These are phyloP conservation scores for Penstemon barbatus DNA, from an alignment of 257 asterid genomes.

Conservation along the genomic window DNA sequence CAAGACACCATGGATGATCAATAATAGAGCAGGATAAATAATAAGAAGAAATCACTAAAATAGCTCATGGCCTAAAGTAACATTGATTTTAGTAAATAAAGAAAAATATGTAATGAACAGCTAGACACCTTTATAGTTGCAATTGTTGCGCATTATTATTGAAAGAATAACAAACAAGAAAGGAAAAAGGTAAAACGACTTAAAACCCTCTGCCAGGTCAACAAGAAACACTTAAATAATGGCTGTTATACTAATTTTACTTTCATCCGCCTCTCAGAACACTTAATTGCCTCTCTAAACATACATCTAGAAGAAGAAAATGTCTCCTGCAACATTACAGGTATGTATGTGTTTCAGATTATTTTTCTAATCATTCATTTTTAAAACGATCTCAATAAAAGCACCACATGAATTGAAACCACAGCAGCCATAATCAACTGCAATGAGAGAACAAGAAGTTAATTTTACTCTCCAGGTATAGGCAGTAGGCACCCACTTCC, in stretches of 20 bases:
- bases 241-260: background rate
- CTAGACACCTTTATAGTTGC: conserved; percentile 2
- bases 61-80: conserved; percentile 12
- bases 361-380: background rate
- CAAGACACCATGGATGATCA: conserved; percentile 16
- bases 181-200: conserved; percentile 4
- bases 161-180: background rate
- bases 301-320: background rate
- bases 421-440: background rate
- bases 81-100: background rate
- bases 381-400: background rate
- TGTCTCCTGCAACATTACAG: background rate
- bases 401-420: no score
- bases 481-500: conserved; percentile 18
- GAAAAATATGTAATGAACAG: background rate
- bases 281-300: background rate
- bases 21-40: conserved; percentile 2
- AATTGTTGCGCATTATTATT: conserved; percentile 4
- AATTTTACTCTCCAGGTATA: background rate
- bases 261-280: background rate
- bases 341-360: background rate
- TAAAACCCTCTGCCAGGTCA: conserved; percentile 2
- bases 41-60: background rate
- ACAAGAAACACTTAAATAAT: background rate
- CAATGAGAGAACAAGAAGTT: background rate